phyloP scores from a whole-genome alignment of 2,329 filamentous ascomycete species.

The Colletotrichum tanaceti region DNA sequence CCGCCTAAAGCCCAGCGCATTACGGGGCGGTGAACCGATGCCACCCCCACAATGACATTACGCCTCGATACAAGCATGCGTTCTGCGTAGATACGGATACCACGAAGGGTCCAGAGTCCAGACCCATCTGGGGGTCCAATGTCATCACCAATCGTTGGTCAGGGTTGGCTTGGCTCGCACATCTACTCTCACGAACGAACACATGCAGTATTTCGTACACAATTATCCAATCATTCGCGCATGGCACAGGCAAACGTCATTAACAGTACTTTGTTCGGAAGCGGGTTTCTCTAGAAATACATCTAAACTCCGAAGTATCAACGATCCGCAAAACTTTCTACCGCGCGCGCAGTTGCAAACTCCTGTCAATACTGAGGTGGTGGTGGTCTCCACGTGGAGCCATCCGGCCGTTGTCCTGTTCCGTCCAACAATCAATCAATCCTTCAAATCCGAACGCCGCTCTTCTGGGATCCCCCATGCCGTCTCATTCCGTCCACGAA shows the following conservation, averaged over 20 bases:
- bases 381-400: constrained; percentile 18
- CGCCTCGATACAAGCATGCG: constrained; percentile 29
- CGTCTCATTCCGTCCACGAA: constrained; percentile 25
- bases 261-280: constrained; percentile 25
- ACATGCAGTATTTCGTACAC: neutral
- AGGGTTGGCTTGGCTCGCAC: constrained; percentile 5
- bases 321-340: constrained; percentile 21
- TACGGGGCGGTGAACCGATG: constrained; percentile 20
- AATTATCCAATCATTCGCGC: neutral
- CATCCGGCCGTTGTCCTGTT: constrained; percentile 22
- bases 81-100: neutral
- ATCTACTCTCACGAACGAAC: neutral
- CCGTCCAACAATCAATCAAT: constrained; percentile 32
- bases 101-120: constrained; percentile 14
- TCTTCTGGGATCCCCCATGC: constrained; percentile 29
- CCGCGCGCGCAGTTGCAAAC: constrained; percentile 15
- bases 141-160: neutral
- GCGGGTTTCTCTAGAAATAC: constrained; percentile 29
- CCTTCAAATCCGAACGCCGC: constrained; percentile 37
- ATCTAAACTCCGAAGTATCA: constrained; percentile 17
- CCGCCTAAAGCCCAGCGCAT: neutral
- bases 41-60: constrained; percentile 28
- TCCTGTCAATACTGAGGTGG: neutral
- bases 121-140: neutral
- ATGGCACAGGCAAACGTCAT: neutral